phyloP scores from a whole-genome alignment of 371 early-diverging fungal genomes.

The Apophysomyces variabilis region DNA sequence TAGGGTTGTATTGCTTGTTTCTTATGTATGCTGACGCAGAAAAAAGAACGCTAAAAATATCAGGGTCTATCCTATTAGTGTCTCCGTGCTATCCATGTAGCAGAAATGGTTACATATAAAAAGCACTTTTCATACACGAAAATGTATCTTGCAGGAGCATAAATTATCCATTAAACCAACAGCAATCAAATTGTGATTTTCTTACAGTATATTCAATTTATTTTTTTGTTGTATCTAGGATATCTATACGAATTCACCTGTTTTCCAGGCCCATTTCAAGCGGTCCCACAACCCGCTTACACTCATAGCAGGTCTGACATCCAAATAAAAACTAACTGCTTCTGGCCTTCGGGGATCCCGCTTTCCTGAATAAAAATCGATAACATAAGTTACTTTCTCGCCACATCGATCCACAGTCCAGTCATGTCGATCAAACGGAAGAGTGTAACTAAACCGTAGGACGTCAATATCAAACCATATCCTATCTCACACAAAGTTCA shows the following conservation, averaged over 20 bases:
- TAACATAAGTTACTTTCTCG: conserved; percentile 87
- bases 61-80: no score
- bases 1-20: no score
- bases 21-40: no score
- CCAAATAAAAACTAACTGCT: conserved; percentile 79
- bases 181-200: no score
- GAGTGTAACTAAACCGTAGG: conserved; percentile 45
- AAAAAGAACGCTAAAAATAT: no score
- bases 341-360: conserved; percentile 61
- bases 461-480: not conserved
- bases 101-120: no score
- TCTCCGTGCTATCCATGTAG: no score
- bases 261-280: conserved; percentile 45
- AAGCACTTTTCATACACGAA: no score
- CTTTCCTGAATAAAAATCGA: conserved; percentile 91
- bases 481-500: conserved; percentile 10
- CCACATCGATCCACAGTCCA: conserved; percentile 97
- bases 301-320: conserved; percentile 85
- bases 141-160: no score
- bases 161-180: no score
- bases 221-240: not conserved
- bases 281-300: conserved; percentile 62
- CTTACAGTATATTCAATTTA: not conserved
- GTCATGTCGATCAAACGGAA: conserved; percentile 97
- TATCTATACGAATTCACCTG: conserved; percentile 41